Conservation (phyloP, 176 grass and related monocot species). For the Zizania latifolia region DNA sequence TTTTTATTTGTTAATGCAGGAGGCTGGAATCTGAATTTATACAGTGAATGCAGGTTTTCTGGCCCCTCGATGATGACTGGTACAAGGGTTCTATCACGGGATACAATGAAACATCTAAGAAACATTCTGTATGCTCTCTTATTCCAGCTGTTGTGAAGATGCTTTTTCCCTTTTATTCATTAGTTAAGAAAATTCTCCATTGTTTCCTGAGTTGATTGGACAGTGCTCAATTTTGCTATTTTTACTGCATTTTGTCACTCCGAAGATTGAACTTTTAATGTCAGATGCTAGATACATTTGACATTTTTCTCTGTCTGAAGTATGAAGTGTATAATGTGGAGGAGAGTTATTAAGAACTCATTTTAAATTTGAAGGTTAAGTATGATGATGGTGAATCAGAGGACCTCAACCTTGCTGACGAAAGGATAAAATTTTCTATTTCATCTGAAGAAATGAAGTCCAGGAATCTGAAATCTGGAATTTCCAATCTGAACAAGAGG, state of each 20-base stretch:
- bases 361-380: constrained; percentile 52
- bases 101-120: constrained; percentile 53
- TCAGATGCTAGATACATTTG: neutral
- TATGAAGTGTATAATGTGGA: constrained; percentile 3
- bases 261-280: neutral
- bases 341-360: neutral
- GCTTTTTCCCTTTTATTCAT: neutral
- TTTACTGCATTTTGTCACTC: neutral
- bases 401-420: constrained; percentile 47
- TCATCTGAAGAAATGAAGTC: constrained; percentile 62
- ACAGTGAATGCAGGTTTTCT: constrained; percentile 62
- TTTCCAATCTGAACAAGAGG: constrained; percentile 62
- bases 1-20: neutral
- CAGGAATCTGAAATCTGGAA: constrained; percentile 65
- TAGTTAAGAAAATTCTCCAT: neutral
- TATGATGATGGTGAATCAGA: constrained; percentile 87
- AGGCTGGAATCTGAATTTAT: constrained; percentile 8
- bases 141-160: neutral
- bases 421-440: constrained; percentile 81
- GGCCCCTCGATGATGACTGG: constrained; percentile 94
- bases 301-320: neutral
- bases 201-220: neutral
- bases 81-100: constrained; percentile 67
- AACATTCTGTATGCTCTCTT: constrained; percentile 60
- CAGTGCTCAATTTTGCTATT: neutral